Base-by-base conservation (phyloP, 371 early-diverging fungal genomes). In the Apophysomyces trapeziformis region DNA sequence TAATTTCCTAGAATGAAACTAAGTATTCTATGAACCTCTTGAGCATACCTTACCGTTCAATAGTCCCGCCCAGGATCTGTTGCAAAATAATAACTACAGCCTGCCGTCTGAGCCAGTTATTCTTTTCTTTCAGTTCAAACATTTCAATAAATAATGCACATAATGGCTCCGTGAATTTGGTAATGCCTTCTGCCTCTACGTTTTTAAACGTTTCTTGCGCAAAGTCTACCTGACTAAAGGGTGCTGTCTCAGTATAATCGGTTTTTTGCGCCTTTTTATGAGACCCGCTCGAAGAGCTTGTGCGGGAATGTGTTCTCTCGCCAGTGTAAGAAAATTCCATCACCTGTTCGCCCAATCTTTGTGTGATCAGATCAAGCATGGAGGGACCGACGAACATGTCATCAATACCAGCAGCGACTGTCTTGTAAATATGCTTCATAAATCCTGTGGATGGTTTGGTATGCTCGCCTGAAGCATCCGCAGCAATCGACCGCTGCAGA, bases 21-120 rank as follows among this genome's bases (percentile, higher is more conserved):
- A 16, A 63, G 36, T 26, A 64, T 39, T 16, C 37, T 35, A 58
- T 58, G 37, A n/a, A 9, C 4, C 18, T 3, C 32, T 26, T 18
- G 43, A 7, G 43, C 5, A 35, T 39, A 45, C 8, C 58, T 58
- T 79, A 87, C 77, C 93, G 83, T 73, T 96, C 95, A 58, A 96
- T 89, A 0, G 93, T 87, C 43, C 92, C 94, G 63, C 95, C 95
- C 45, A 95, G 77, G 1, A 96, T 85, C 57, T 93, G 93, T 57
- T 95, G 94, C 56, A 95, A 68, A 2, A 95, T 83, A 14, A 95
- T 86, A 6, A 89, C 89, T 11, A 96, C 85, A 0, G 96, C 95
- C 64, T 94, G 92, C 57, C 93, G 85, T 35, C 95, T 80, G 39
- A 95, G 75, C 94, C 94, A 96, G 67, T 94, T 96, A 71, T 90